Percentiles rank a stretch among this genome's conserved stretches.
Evolutionary conservation across 129 eudicot genomes (phyloP).

Genomic region (Tagetes erecta): DNA sequence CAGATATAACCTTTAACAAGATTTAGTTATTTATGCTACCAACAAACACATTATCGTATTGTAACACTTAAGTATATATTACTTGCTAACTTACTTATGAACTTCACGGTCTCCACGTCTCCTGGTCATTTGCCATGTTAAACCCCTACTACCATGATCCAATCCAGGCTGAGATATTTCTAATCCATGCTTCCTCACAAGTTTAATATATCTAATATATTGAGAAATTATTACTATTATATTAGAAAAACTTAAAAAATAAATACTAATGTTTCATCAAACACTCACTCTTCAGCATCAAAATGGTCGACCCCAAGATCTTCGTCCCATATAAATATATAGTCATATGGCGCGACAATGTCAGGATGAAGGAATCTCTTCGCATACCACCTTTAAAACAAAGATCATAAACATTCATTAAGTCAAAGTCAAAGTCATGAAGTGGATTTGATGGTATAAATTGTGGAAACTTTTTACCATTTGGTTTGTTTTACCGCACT

Average conservation of each 20-base stretch:
- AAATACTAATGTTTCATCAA: background rate
- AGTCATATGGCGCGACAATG: constrained; percentile 87
- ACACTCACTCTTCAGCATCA: constrained; percentile 82
- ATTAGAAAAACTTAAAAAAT: background rate
- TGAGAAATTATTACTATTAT: background rate
- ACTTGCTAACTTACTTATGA: constrained; percentile 64
- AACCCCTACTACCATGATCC: constrained; percentile 46
- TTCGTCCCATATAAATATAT: constrained; percentile 94
- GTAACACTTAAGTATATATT: background rate
- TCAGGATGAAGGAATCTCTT: constrained; percentile 95
- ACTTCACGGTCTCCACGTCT: constrained; percentile 62
- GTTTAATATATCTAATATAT: constrained; percentile 63
- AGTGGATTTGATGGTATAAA: background rate
- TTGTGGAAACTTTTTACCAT: constrained; percentile 50
- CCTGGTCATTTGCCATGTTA: constrained; percentile 86
- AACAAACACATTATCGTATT: background rate
- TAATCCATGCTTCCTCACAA: constrained; percentile 82
- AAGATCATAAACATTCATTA: constrained; percentile 6
- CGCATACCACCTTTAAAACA: constrained; percentile 80
- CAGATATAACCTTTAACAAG: constrained; percentile 8
- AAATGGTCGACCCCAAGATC: constrained; percentile 93
- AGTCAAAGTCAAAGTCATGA: constrained; percentile 15
- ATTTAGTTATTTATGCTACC: constrained; percentile 13
- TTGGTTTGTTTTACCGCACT: constrained; percentile 80
- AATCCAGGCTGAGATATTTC: constrained; percentile 97